These are phyloP conservation scores for Penicillium sp. DNA, from an alignment of 2,329 filamentous ascomycete species.

Conservation along the genomic window DNA sequence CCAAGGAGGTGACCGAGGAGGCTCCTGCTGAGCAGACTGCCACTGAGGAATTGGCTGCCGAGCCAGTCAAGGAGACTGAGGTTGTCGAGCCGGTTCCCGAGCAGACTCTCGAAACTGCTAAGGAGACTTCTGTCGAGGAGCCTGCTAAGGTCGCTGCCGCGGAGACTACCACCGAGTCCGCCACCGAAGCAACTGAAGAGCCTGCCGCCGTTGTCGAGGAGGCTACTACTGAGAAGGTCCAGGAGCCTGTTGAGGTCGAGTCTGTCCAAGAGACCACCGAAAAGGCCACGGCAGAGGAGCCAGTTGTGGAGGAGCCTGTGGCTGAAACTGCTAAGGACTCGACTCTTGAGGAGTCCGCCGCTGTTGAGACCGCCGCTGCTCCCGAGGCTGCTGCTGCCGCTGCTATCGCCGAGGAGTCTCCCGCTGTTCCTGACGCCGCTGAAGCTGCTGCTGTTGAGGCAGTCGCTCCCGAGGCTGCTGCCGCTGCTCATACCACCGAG, in stretches of 20 bases:
- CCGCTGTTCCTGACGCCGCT: background rate
- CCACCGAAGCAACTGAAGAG: background rate
- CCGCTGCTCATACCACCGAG: background rate
- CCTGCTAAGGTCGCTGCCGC: background rate
- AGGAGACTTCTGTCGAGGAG: slow-evolving; percentile 6
- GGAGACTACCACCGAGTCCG: background rate
- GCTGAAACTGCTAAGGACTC: background rate
- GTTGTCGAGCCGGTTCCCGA: background rate
- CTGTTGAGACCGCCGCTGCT: background rate
- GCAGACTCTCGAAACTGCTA: background rate
- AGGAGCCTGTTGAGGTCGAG: background rate
- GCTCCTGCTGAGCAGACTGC: background rate
- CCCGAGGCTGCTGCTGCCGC: background rate
- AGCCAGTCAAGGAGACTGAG: slow-evolving; percentile 2
- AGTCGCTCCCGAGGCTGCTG: background rate
- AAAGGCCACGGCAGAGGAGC: background rate
- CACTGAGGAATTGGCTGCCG: background rate
- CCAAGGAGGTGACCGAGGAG: slow-evolving; percentile 1
- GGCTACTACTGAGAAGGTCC: background rate
- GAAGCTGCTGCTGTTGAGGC: background rate
- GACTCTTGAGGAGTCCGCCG: background rate
- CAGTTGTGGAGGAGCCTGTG: background rate
- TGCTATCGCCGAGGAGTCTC: background rate
- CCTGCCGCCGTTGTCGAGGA: background rate
- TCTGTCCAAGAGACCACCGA: slow-evolving; percentile 1